phyloP scores from a whole-genome alignment of 2,329 filamentous ascomycete genomes.

The Colletotrichum gloeosporioides region DNA sequence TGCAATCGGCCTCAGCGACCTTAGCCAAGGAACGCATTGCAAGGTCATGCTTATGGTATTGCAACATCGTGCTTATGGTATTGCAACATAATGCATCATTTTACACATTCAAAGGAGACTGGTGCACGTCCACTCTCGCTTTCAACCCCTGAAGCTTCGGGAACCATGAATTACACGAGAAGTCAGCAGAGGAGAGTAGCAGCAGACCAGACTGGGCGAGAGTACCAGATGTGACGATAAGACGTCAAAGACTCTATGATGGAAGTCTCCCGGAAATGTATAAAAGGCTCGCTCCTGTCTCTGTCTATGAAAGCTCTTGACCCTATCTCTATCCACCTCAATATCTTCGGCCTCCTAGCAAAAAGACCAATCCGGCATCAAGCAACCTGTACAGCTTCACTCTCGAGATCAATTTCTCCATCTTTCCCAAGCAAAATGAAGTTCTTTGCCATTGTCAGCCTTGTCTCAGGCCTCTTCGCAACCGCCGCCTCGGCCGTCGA shows the following conservation, averaged over 20 bases:
- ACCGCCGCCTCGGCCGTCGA: conserved; percentile 10
- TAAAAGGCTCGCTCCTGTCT: conserved; percentile 3
- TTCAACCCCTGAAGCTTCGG: not conserved
- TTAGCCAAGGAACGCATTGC: not conserved
- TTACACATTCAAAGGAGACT: not conserved
- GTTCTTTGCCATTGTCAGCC: not conserved
- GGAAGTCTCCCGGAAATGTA: not conserved
- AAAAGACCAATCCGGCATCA: not conserved
- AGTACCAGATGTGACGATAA: not conserved
- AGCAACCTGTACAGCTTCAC: not conserved
- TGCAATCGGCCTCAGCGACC: not conserved
- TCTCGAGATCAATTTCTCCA: not conserved
- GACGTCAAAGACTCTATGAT: not conserved
- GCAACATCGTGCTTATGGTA: not conserved
- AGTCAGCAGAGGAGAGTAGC: not conserved
- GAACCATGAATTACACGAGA: not conserved
- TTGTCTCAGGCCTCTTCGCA: conserved; percentile 7
- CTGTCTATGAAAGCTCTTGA: not conserved
- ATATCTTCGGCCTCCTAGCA: not conserved
- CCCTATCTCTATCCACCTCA: not conserved
- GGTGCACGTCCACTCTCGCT: not conserved
- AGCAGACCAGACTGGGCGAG: not conserved
- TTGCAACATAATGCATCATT: not conserved
- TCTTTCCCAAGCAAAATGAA: conserved; percentile 7
- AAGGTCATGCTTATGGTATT: not conserved